Base-by-base conservation (phyloP, 331 rosid species). In the Telfairia occidentalis region DNA sequence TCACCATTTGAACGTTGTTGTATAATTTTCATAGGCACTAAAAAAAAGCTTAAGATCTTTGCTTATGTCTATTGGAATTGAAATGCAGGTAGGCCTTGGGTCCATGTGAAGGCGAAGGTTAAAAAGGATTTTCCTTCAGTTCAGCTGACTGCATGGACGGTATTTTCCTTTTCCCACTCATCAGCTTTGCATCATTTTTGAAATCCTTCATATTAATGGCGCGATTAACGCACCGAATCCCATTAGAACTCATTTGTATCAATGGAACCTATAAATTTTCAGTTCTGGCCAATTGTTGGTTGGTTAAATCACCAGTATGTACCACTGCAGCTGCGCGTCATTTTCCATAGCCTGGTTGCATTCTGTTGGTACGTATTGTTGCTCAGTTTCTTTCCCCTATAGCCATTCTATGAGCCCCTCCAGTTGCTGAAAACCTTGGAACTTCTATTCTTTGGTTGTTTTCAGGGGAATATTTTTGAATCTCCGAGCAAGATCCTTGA, bases 401-500 rank as follows among this genome's bases (percentile, higher is more conserved):
- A 1, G 35, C 5, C 1, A 3, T 63, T 63, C 16, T 63, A 30
- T 60, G 8, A 5, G 28, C n/a, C 48, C 28, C 9, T 58, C 63
- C 18, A 12, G 65, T 12, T 59, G 11, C 42, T 63, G 26, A 37
- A 67, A 55, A 63, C 45, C 32, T 8, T 59, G 2, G 4, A 5
- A 23, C 71, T 24, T 48, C n/a, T 32, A 5, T 40, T 23, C 43
- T 58, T 54, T 38, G 30, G 38, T 24, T 53, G 81, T 11, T 82
- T 82, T 77, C 85, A 94, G 98, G 98, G 96, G 97, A 78, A 87
- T 94, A 77, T 94, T 87, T 78, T 85, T 94, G 76, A 94, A 91
- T 61, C 85, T 94, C 57, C 86, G 84, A 76, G 97, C 96, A 26
- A 83, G 92, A 80, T 77, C 96, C 16, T 5, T 82, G 87, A 78